Conservation (phyloP, 2,329 filamentous ascomycete species). For the Stachybotrys echinatus region DNA sequence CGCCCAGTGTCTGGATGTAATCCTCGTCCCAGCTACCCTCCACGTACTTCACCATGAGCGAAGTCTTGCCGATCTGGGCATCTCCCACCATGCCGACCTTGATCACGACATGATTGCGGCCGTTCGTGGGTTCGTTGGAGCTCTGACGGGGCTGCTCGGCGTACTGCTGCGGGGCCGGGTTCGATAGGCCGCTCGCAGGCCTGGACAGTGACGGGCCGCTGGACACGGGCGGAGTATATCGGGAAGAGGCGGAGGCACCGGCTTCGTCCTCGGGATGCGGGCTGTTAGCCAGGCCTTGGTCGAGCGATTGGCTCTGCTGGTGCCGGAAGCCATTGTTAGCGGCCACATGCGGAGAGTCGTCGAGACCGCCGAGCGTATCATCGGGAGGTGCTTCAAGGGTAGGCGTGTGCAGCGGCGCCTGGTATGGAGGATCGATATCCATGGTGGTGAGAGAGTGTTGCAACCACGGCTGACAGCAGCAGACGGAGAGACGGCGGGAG, state of each 20-base stretch:
- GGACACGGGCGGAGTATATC: slow-evolving; percentile 43
- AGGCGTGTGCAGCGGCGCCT: slow-evolving; percentile 6
- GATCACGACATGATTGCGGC: slow-evolving; percentile 80
- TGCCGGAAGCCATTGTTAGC: slow-evolving; percentile 33
- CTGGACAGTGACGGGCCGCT: slow-evolving; percentile 42
- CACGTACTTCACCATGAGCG: slow-evolving; percentile 98
- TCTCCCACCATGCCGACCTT: slow-evolving; percentile 99
- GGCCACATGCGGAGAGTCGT: slow-evolving; percentile 38
- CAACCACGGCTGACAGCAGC: neutral
- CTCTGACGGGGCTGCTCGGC: slow-evolving; percentile 38
- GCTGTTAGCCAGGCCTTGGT: slow-evolving; percentile 38
- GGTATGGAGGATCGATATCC: slow-evolving; percentile 30
- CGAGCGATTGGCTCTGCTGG: slow-evolving; percentile 43
- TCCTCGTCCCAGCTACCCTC: slow-evolving; percentile 99
- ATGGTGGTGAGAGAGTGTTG: slow-evolving; percentile 25
- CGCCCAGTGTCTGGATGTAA: slow-evolving; percentile 96
- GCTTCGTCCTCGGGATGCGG: slow-evolving; percentile 39
- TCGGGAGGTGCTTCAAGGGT: slow-evolving; percentile 34
- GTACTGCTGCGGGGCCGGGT: slow-evolving; percentile 31
- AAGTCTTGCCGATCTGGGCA: slow-evolving; percentile 98
- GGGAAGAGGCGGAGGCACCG: slow-evolving; percentile 13
- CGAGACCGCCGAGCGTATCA: slow-evolving; percentile 44
- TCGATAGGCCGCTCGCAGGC: slow-evolving; percentile 51
- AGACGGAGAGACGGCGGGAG: neutral
- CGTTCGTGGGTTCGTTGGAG: slow-evolving; percentile 33